Evolutionary conservation across 805 yeast species (phyloP), one percentile per base, ranked within the genome.

Genomic region (Wickerhamomyces chambardii): DNA sequence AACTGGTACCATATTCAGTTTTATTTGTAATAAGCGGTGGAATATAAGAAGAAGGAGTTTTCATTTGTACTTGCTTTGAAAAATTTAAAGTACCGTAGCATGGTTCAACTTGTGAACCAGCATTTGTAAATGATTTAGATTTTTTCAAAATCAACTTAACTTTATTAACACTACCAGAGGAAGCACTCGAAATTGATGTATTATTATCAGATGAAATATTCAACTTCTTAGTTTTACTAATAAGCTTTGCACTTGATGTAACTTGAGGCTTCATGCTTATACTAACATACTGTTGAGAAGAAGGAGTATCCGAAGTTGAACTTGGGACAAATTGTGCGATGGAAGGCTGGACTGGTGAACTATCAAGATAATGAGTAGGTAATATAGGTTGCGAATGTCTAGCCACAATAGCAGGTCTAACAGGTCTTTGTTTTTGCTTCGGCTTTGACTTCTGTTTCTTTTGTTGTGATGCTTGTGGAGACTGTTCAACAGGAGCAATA

Each of bases 71-170:
- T 8, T 35, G 31, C 31, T 46, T 48, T 4, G 54, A 48, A 33
- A 51, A 49, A 28, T 51, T 53, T 21, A 51, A 29, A 9, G 56
- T 51, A n/a, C 43, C 42, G 25, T 44, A 49, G 16, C 45, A 29
- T 11, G 51, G 29, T 24, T 40, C 22, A 5, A 30, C 36, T 15
- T 32, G 19, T 17, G 39, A 27, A 6, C 41, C 27, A 11, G 39
- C 19, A 16, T 35, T 27, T 14, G 49, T 33, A 30, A 47, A 48
- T 25, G 48, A 44, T 37, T 49, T 46, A 7, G 56, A 51, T 31
- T 50, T 50, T 29, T 44, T 48, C 32, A 51, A 24, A 10, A 34
- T 27, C 6, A 34, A 24, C 4, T 31, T 42, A 8, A 41, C 27
- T 9, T 41, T 17, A 8, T 19, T 19, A 19, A 10, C 7, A 19